Conservation (phyloP, 2,329 filamentous ascomycete species). For the Eurotiales sp. region DNA sequence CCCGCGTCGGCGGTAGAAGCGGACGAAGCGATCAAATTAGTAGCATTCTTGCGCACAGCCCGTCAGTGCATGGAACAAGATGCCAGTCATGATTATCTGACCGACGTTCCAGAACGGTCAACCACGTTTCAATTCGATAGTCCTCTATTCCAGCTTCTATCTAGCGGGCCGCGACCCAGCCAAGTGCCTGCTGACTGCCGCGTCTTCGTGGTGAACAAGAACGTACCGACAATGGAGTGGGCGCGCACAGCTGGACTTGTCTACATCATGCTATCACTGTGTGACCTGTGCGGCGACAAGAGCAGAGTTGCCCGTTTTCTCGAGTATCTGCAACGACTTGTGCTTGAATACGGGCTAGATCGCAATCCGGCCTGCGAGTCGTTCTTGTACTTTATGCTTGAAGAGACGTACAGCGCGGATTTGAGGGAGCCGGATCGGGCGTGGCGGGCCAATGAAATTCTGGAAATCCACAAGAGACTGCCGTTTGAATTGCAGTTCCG, state of each 20-base stretch:
- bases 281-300: slow-evolving; percentile 30
- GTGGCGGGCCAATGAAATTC: slow-evolving; percentile 36
- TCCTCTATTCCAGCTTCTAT: slow-evolving; percentile 37
- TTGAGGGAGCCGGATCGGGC: slow-evolving; percentile 33
- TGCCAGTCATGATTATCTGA: slow-evolving; percentile 24
- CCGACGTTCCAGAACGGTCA: slow-evolving; percentile 26
- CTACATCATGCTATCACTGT: slow-evolving; percentile 36
- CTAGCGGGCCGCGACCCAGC: slow-evolving; percentile 38
- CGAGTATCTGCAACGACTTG: slow-evolving; percentile 21
- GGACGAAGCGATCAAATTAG: slow-evolving; percentile 26
- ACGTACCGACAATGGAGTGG: slow-evolving; percentile 30
- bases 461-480: slow-evolving; percentile 33
- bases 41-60: slow-evolving; percentile 34
- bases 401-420: slow-evolving; percentile 33
- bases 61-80: slow-evolving; percentile 33
- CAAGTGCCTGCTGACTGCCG: slow-evolving; percentile 33
- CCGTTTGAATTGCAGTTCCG: slow-evolving; percentile 35
- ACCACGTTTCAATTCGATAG: slow-evolving; percentile 34
- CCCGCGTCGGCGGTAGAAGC: slow-evolving; percentile 13
- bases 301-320: slow-evolving; percentile 33
- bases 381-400: slow-evolving; percentile 37
- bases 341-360: slow-evolving; percentile 30
- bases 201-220: slow-evolving; percentile 32
- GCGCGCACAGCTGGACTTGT: slow-evolving; percentile 37
- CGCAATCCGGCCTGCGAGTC: slow-evolving; percentile 36